Percentiles rank a stretch among this genome's conserved stretches.
phyloP scores from a whole-genome alignment of 2,329 filamentous ascomycete genomes.

The Acrodontium crateriforme region DNA sequence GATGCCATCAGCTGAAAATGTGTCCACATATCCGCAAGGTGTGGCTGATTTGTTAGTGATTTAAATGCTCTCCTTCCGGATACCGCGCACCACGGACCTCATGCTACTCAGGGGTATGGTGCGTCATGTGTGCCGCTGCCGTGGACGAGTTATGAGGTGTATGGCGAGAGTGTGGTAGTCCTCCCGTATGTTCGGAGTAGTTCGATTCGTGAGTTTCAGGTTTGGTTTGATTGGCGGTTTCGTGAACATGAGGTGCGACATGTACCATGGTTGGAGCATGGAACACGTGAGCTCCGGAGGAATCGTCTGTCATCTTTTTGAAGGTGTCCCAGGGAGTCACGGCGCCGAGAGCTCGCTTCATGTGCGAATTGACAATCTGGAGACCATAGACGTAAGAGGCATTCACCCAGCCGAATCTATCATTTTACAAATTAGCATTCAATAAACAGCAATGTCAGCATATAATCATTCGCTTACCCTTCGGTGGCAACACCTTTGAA shows the following conservation, averaged over 20 bases:
- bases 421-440: slow-evolving; percentile 4
- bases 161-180: too few species aligned
- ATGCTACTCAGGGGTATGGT: too few species aligned
- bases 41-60: too few species aligned
- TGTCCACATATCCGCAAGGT: too few species aligned
- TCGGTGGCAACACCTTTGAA: slow-evolving; percentile 94
- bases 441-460: neutral
- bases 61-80: too few species aligned
- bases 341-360: slow-evolving; percentile 75
- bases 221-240: too few species aligned
- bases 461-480: slow-evolving; percentile 51
- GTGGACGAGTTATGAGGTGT: too few species aligned
- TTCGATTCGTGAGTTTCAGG: too few species aligned
- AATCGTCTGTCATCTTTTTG: slow-evolving; percentile 39
- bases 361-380: slow-evolving; percentile 75
- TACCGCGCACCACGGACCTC: too few species aligned
- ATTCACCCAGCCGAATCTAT: slow-evolving; percentile 95
- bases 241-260: slow-evolving; percentile 3
- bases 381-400: slow-evolving; percentile 93
- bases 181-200: too few species aligned
- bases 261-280: slow-evolving; percentile 1
- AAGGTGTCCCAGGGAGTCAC: slow-evolving; percentile 79
- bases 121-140: too few species aligned
- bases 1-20: too few species aligned
- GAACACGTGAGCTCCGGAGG: neutral